Conservation (phyloP, 495 filamentous ascomycete species). For the Annulohypoxylon maeteangense region DNA sequence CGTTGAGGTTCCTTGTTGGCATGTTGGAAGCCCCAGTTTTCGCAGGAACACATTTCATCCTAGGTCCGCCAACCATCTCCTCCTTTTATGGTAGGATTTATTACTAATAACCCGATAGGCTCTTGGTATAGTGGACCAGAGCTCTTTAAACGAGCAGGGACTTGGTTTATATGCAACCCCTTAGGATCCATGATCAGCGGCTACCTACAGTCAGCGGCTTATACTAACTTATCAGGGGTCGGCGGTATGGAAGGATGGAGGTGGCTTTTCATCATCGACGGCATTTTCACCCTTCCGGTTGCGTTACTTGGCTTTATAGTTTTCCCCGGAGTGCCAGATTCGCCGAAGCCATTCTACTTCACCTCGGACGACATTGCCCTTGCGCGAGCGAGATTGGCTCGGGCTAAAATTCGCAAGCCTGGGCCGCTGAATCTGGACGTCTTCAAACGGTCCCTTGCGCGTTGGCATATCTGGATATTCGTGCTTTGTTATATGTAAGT, state of each 20-base stretch:
- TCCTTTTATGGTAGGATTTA: not conserved
- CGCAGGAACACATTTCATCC: constrained; percentile 41
- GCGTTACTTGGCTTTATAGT: constrained; percentile 57
- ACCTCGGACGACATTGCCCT: constrained; percentile 51
- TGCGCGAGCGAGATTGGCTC: constrained; percentile 51
- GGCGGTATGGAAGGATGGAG: constrained; percentile 59
- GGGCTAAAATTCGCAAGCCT: constrained; percentile 38
- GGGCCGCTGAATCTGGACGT: constrained; percentile 55
- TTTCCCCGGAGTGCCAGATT: constrained; percentile 62
- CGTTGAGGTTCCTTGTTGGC: constrained; percentile 58
- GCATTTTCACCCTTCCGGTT: constrained; percentile 61
- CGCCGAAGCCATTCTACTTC: constrained; percentile 54
- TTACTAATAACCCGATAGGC: constrained; percentile 45
- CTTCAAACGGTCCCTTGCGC: constrained; percentile 53
- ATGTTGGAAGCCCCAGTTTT: constrained; percentile 62
- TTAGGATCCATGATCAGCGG: constrained; percentile 47
- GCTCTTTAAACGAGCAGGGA: constrained; percentile 48
- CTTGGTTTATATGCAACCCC: constrained; percentile 53
- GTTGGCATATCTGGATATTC: constrained; percentile 64
- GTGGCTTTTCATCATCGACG: constrained; percentile 63
- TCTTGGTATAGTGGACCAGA: constrained; percentile 47
- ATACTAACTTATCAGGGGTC: constrained; percentile 58
- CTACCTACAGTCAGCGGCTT: constrained; percentile 61
- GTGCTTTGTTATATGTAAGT: constrained; percentile 57
- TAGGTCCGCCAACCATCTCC: constrained; percentile 14